Conservation (phyloP, 169 alveolate species). For the Eimeria acervulina region DNA sequence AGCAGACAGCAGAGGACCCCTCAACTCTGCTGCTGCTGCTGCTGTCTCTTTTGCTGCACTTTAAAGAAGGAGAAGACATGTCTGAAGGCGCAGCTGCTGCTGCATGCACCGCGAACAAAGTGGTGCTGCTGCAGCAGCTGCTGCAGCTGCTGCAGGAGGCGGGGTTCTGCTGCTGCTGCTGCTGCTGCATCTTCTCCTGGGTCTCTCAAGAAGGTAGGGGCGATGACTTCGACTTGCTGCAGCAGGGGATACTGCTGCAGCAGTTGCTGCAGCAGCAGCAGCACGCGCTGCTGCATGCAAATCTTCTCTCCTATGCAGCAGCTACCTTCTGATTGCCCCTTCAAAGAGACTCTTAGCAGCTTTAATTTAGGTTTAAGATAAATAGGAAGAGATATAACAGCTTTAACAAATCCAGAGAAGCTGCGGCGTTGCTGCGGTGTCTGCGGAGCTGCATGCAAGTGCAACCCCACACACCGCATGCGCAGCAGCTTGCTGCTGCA, state of each 20-base stretch:
- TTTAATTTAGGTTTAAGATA: no score
- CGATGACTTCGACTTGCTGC: neutral
- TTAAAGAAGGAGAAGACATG: neutral
- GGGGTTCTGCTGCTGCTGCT: constrained; percentile 1
- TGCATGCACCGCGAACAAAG: neutral
- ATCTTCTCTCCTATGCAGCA: neutral
- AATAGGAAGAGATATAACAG: no score
- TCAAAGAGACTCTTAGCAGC: no score
- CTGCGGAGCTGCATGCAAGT: neutral
- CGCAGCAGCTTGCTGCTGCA: constrained; percentile 1
- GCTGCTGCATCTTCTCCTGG: neutral
- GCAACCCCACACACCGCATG: neutral
- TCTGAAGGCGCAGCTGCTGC: neutral
- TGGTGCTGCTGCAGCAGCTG: constrained; percentile 18
- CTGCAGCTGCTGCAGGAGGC: neutral
- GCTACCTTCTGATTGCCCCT: neutral
- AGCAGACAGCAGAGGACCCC: no score
- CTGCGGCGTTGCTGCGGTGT: constrained; percentile 6
- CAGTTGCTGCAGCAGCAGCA: no score
- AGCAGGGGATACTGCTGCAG: constrained; percentile 1
- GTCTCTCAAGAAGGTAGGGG: neutral
- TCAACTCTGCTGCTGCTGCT: no score
- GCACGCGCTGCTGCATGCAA: neutral
- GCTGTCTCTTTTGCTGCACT: no score
- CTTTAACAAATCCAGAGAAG: neutral